Percentiles rank a stretch among this genome's conserved stretches.
Evolutionary conservation across 257 asterid species (phyloP).

Genomic region (Solanum acaule): DNA sequence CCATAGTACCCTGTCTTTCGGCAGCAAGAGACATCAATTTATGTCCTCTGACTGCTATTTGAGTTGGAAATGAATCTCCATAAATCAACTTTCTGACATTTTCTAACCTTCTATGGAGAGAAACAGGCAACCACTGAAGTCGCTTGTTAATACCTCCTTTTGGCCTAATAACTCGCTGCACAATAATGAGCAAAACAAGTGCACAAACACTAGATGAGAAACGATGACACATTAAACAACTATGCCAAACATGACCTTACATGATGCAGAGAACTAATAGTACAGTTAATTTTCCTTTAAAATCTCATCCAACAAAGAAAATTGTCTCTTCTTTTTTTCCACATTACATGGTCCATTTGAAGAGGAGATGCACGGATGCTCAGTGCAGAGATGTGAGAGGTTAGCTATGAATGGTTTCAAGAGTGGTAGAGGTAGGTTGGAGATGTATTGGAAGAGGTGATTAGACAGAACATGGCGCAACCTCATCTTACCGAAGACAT

Average conservation of each 20-base stretch:
- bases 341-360: not conserved
- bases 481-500: not conserved
- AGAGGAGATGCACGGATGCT: not conserved
- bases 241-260: not conserved
- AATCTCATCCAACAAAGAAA: not conserved
- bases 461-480: not conserved
- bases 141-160: constrained; percentile 57
- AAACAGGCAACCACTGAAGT: constrained; percentile 61
- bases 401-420: not conserved
- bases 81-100: constrained; percentile 16
- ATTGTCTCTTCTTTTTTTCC: not conserved
- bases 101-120: constrained; percentile 38
- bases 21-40: constrained; percentile 1
- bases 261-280: not conserved
- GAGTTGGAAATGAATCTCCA: constrained; percentile 21
- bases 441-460: not conserved
- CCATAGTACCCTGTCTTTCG: not conserved
- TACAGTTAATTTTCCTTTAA: not conserved
- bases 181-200: not conserved
- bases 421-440: not conserved
- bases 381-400: not conserved
- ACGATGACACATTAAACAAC: not conserved
- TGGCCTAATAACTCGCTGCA: constrained; percentile 69
- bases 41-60: constrained; percentile 16
- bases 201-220: not conserved